Evolutionary conservation across 2,329 filamentous ascomycete genomes (phyloP).

Genomic region (Colletotrichum noveboracense): DNA sequence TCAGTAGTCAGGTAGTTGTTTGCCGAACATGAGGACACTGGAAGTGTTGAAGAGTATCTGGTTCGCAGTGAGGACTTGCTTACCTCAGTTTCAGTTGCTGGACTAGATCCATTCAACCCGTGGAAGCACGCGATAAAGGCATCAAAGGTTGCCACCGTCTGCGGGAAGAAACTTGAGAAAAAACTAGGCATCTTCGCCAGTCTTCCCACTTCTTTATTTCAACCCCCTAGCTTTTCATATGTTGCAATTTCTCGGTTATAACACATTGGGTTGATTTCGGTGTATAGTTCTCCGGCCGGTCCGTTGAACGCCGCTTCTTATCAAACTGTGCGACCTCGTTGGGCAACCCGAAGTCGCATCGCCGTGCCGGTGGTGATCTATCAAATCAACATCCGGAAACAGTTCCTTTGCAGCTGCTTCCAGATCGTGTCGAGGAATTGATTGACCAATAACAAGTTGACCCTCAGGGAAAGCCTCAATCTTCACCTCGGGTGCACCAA

Average conservation of each 20-base stretch:
- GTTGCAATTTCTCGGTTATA: background rate
- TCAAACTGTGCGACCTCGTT: no score
- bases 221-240: background rate
- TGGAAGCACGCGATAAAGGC: background rate
- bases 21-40: background rate
- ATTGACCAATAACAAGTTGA: no score
- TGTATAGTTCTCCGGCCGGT: background rate
- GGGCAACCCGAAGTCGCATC: no score
- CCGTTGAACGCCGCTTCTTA: no score
- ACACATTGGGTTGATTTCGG: background rate
- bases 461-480: no score
- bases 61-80: no score
- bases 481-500: no score
- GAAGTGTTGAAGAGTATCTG: background rate
- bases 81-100: background rate
- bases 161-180: background rate
- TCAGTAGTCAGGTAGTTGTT: background rate
- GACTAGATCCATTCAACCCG: background rate
- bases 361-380: no score
- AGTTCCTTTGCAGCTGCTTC: no score
- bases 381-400: no score
- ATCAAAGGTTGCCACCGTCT: background rate
- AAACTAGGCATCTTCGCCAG: background rate
- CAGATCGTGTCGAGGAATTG: no score
- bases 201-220: background rate